Evolutionary conservation across 345 rosid genomes (phyloP).

Genomic region (Sapria himalayana): DNA sequence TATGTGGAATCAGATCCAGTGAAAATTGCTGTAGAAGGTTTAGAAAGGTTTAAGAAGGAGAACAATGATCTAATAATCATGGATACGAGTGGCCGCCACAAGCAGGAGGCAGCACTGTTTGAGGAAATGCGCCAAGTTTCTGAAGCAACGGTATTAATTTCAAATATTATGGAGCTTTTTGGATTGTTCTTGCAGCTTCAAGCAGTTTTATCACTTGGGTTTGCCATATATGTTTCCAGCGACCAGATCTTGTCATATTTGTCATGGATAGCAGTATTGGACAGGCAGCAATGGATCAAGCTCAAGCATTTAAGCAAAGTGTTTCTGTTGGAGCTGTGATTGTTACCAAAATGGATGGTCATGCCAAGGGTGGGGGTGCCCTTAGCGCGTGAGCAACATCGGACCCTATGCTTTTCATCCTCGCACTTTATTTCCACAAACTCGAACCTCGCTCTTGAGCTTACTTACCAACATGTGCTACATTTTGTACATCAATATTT

Average conservation of each 20-base stretch:
- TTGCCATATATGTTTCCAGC: constrained; percentile 37
- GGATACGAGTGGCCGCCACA: constrained; percentile 92
- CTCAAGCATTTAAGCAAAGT: constrained; percentile 81
- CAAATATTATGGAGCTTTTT: too few species aligned
- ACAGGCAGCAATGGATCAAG: constrained; percentile 93
- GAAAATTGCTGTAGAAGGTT: constrained; percentile 85
- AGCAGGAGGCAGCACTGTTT: constrained; percentile 87
- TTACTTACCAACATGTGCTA: too few species aligned
- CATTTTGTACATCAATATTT: too few species aligned
- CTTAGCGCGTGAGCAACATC: constrained; percentile 69
- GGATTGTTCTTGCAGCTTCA: too few species aligned
- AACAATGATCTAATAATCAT: constrained; percentile 84
- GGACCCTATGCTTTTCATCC: too few species aligned
- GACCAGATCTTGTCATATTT: constrained; percentile 83
- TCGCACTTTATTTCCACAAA: too few species aligned
- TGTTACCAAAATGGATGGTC: constrained; percentile 92
- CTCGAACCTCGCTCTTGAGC: too few species aligned
- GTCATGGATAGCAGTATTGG: constrained; percentile 97
- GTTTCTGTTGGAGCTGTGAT: constrained; percentile 88
- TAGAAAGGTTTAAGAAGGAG: constrained; percentile 76
- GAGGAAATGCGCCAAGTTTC: constrained; percentile 98
- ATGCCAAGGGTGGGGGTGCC: constrained; percentile 98
- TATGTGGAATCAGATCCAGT: constrained; percentile 91
- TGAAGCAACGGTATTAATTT: constrained; percentile 76
- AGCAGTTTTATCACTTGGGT: too few species aligned